Evolutionary conservation across 805 yeast genomes (phyloP), one percentile per base, ranked within the genome.

Genomic region (Spathaspora gorwiae): DNA sequence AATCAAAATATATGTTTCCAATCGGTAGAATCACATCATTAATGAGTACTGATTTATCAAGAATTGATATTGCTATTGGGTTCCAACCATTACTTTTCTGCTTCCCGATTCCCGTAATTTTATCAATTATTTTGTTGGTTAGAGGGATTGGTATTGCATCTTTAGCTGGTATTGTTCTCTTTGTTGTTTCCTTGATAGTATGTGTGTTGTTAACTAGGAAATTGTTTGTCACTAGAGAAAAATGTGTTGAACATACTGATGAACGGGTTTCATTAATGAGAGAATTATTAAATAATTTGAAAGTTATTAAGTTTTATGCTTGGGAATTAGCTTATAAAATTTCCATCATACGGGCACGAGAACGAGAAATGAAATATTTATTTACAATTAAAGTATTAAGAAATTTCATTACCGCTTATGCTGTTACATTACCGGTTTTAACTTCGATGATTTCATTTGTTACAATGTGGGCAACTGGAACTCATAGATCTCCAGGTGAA

Each of bases 381-480:
- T 70, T 68, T 52, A 64, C 66, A n/a, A 70, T 72, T 48, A 66
- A 71, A 51, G 65, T 70, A 1, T 54, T 72, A 52, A 56, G 76
- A 49, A 69, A 69, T 49, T 60, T 68, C 51, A 63, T 70, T 44
- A 70, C 72, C 30, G 75, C 76, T 15, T 64, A 67, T 49, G 76
- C 76, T 33, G 71, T 71, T 26, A 64, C 73, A 1, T 61, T 72
- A 45, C 75, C 78, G 11, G 61, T 68, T 5, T 55, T 72, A 41
- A 62, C 72, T 26, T 72, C 78, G 7, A 70, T 72, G 76, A 57
- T 69, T 35, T 62, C 76, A n/a, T 72, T 70, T 47, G 65, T 70
- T 6, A 65, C 72, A 8, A 57, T 72, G 66, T 71, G 73, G 72
- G 65, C 76, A 32, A 70, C 79, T 5, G 70, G 73, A 45, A 61